Percentiles rank a stretch among this genome's conserved stretches.
phyloP scores from a whole-genome alignment of 176 grass and related monocot genomes.

The Juncus effusus region DNA sequence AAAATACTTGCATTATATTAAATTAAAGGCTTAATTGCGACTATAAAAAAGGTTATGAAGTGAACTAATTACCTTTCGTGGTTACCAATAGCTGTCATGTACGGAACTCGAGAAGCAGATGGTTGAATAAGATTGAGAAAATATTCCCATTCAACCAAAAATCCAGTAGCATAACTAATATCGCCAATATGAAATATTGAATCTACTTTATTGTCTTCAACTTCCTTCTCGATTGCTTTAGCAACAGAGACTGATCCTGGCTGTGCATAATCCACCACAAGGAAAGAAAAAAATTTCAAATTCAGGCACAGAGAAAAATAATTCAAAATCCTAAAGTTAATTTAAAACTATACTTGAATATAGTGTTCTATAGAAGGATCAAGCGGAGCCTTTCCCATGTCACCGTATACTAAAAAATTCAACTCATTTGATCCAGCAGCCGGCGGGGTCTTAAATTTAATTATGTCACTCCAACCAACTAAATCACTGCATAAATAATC shows the following conservation, averaged over 20 bases:
- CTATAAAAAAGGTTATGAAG: background rate
- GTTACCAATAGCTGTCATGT: slow-evolving; percentile 88
- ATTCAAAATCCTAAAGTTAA: background rate
- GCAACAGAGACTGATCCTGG: slow-evolving; percentile 59
- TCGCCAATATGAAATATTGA: slow-evolving; percentile 87
- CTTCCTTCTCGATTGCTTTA: slow-evolving; percentile 42
- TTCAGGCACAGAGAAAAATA: background rate
- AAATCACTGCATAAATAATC: slow-evolving; percentile 42
- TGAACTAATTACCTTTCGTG: slow-evolving; percentile 57
- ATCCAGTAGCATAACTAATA: slow-evolving; percentile 82
- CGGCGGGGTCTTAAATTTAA: slow-evolving; percentile 57
- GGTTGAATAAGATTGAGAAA: slow-evolving; percentile 61
- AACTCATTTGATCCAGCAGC: slow-evolving; percentile 50
- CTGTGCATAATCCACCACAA: slow-evolving; percentile 31
- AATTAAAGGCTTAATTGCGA: background rate
- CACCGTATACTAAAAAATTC: slow-evolving; percentile 57
- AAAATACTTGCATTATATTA: background rate
- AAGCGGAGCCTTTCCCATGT: slow-evolving; percentile 90
- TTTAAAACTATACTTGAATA: slow-evolving; percentile 46
- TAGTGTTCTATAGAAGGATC: slow-evolving; percentile 80
- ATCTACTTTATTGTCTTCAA: slow-evolving; percentile 43
- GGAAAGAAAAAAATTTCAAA: too few relatives aligned
- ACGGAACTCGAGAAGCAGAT: slow-evolving; percentile 61
- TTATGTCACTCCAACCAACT: slow-evolving; percentile 57
- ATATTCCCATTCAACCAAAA: slow-evolving; percentile 74